These are phyloP conservation scores for Fusarium sp. DNA, from an alignment of 2,329 filamentous ascomycete species.

Conservation along the genomic window DNA sequence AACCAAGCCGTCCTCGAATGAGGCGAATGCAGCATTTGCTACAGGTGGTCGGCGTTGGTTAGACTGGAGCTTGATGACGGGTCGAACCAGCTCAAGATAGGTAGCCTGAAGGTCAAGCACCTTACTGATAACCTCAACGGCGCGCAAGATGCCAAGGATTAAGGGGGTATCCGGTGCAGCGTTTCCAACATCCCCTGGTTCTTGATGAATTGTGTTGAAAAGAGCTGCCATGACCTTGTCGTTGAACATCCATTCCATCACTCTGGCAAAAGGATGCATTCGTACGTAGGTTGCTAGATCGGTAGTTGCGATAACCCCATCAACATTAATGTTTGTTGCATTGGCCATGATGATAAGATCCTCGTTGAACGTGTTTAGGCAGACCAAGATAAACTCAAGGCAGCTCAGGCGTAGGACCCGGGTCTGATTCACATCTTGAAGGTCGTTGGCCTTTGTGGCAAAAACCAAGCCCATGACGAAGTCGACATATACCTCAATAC, in stretches of 20 bases:
- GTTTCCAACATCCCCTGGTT: slow-evolving; percentile 76
- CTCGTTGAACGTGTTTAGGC: slow-evolving; percentile 91
- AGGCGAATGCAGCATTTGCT: slow-evolving; percentile 77
- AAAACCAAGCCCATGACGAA: slow-evolving; percentile 87
- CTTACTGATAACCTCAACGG: slow-evolving; percentile 85
- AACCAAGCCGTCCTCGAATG: slow-evolving; percentile 91
- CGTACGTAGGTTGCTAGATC: slow-evolving; percentile 83
- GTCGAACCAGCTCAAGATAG: slow-evolving; percentile 88
- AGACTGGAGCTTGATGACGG: slow-evolving; percentile 76
- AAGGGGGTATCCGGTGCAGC: slow-evolving; percentile 82
- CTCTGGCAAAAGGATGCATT: slow-evolving; percentile 90
- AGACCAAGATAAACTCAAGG: slow-evolving; percentile 83
- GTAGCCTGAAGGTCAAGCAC: slow-evolving; percentile 90
- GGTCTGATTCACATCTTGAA: slow-evolving; percentile 74
- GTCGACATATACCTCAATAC: slow-evolving; percentile 93
- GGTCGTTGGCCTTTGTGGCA: slow-evolving; percentile 71
- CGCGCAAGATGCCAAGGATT: slow-evolving; percentile 80
- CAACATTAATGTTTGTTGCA: slow-evolving; percentile 78
- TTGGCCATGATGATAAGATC: slow-evolving; percentile 88
- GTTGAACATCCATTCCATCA: slow-evolving; percentile 99
- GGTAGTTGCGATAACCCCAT: slow-evolving; percentile 77
- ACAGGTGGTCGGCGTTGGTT: slow-evolving; percentile 70
- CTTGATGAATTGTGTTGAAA: slow-evolving; percentile 82
- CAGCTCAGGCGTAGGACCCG: slow-evolving; percentile 82
- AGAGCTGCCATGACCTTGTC: slow-evolving; percentile 85